Evolutionary conservation across 805 yeast genomes (phyloP).

Genomic region (Candida fluviatilis): DNA sequence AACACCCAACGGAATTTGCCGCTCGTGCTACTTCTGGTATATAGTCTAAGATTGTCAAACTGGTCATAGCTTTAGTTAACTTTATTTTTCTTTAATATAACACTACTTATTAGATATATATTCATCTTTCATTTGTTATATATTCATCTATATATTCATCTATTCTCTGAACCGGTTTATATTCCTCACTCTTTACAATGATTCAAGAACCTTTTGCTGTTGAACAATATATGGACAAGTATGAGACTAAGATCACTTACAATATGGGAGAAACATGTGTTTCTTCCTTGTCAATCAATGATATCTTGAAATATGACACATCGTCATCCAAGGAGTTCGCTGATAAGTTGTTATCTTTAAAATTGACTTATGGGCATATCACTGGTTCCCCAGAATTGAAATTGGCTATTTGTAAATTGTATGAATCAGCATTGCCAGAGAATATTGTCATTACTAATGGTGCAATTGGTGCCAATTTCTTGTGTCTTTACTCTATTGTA

Average conservation of each 20-base stretch:
- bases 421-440: constrained; percentile 24
- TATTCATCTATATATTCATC: too few species aligned
- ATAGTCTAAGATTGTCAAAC: too few species aligned
- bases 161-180: background rate
- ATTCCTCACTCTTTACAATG: constrained; percentile 18
- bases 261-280: constrained; percentile 55
- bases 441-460: constrained; percentile 50
- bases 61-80: too few species aligned
- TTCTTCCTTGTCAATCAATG: constrained; percentile 38
- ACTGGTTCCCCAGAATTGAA: constrained; percentile 41
- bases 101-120: too few species aligned
- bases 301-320: constrained; percentile 24
- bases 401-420: constrained; percentile 29
- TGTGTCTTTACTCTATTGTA: constrained; percentile 40
- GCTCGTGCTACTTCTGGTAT: too few species aligned
- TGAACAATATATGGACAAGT: constrained; percentile 52
- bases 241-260: constrained; percentile 35
- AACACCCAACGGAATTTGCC: too few species aligned
- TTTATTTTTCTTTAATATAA: too few species aligned
- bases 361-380: constrained; percentile 45
- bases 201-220: constrained; percentile 47
- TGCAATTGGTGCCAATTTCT: constrained; percentile 53
- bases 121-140: too few species aligned
- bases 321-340: constrained; percentile 13
- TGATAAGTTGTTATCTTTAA: constrained; percentile 14